Conservation (phyloP, 305 asterid genomes). For the Striga hermonthica region DNA sequence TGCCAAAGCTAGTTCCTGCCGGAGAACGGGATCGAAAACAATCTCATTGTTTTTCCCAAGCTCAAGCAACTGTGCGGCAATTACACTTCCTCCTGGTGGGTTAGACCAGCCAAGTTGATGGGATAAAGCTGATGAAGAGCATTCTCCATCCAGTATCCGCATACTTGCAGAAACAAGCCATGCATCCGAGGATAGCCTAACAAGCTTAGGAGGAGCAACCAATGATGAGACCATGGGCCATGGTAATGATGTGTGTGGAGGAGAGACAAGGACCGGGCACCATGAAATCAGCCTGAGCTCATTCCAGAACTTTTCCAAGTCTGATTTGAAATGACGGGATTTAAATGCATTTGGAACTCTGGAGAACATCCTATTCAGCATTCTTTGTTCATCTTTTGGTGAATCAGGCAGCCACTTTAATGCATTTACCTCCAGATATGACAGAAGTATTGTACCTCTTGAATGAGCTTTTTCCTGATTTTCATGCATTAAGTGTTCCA, state of each 20-base stretch:
- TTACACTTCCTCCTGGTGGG: constrained; percentile 90
- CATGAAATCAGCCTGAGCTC: constrained; percentile 86
- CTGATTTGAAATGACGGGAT: constrained; percentile 63
- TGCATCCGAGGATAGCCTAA: constrained; percentile 65
- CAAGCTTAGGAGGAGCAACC: constrained; percentile 98
- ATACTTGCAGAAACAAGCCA: constrained; percentile 99
- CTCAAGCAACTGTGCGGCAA: constrained; percentile 98
- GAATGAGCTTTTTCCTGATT: constrained; percentile 64
- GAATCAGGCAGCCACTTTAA: constrained; percentile 72
- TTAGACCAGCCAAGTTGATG: constrained; percentile 87
- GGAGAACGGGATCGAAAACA: constrained; percentile 66
- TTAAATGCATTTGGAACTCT: constrained; percentile 73
- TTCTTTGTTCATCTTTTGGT: constrained; percentile 50
- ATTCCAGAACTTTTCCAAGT: constrained; percentile 86
- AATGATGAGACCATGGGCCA: constrained; percentile 86
- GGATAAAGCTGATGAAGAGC: constrained; percentile 86
- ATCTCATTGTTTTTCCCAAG: constrained; percentile 94
- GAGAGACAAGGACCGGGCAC: constrained; percentile 87
- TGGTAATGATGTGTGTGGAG: constrained; percentile 75
- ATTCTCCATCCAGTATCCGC: constrained; percentile 95
- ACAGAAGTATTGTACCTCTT: constrained; percentile 82
- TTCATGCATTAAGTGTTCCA: constrained; percentile 66
- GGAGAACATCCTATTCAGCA: constrained; percentile 62
- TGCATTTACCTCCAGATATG: constrained; percentile 90
- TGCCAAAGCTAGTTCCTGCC: constrained; percentile 86